These are phyloP conservation scores for Ogataea pignaliae DNA, from an alignment of 805 yeast species.

Conservation along the genomic window DNA sequence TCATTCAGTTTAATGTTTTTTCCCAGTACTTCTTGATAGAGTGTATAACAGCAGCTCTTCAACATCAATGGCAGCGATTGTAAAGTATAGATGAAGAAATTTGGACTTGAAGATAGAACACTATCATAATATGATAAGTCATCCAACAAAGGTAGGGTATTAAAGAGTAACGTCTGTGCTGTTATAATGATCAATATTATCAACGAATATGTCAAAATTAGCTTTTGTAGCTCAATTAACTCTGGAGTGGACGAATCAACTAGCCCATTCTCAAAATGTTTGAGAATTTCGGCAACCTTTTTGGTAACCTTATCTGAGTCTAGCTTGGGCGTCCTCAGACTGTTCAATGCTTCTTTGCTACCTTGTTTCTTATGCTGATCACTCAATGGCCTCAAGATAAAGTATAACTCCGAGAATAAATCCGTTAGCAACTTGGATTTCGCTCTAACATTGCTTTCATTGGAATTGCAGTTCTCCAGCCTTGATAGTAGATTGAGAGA, in stretches of 20 bases:
- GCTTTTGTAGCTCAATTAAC: slow-evolving; percentile 18
- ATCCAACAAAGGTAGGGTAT: slow-evolving; percentile 39
- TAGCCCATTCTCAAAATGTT: slow-evolving; percentile 12
- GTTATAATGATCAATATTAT: slow-evolving; percentile 13
- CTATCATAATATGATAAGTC: slow-evolving; percentile 46
- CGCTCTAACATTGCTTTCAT: neutral
- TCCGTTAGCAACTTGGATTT: slow-evolving; percentile 8
- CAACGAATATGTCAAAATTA: slow-evolving; percentile 19
- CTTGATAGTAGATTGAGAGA: slow-evolving; percentile 11
- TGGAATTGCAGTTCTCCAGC: slow-evolving; percentile 3
- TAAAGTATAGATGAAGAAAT: slow-evolving; percentile 33
- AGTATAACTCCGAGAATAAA: slow-evolving; percentile 12
- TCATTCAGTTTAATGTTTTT: slow-evolving; percentile 14
- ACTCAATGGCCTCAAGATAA: slow-evolving; percentile 14
- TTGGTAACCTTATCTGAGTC: slow-evolving; percentile 4
- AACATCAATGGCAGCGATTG: slow-evolving; percentile 35
- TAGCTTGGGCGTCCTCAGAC: slow-evolving; percentile 2
- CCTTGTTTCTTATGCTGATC: slow-evolving; percentile 5
- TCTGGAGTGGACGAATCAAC: slow-evolving; percentile 9
- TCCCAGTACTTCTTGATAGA: slow-evolving; percentile 25
- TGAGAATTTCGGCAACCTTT: slow-evolving; percentile 8
- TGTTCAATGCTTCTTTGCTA: neutral
- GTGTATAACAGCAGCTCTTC: slow-evolving; percentile 7
- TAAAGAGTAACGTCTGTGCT: slow-evolving; percentile 30
- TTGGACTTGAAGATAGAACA: slow-evolving; percentile 29